Evolutionary conservation across 228 moss, liverwort and hornwort genomes (phyloP).

Genomic region (Sphagnum fallax): DNA sequence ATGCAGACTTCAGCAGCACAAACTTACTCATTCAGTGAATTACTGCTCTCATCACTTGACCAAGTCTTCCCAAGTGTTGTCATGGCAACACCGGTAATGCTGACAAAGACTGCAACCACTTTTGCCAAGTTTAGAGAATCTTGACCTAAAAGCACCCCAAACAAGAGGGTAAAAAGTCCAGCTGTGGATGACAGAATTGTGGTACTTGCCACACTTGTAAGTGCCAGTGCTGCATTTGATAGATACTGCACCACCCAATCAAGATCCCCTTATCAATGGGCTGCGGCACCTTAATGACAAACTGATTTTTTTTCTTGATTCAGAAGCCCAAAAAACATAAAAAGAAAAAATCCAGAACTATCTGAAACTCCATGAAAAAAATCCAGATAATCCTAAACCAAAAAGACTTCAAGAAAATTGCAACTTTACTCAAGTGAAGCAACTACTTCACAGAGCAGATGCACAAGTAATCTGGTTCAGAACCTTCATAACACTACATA

Average conservation of each 20-base stretch:
- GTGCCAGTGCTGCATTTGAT: slow-evolving; percentile 90
- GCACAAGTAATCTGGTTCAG: no score
- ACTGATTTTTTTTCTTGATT: neutral
- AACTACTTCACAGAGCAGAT: no score
- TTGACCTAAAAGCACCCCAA: slow-evolving; percentile 85
- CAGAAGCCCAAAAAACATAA: neutral
- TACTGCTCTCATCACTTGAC: slow-evolving; percentile 53
- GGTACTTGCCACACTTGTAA: slow-evolving; percentile 95
- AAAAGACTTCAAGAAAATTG: no score
- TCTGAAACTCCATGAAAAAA: neutral
- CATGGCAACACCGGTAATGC: slow-evolving; percentile 97
- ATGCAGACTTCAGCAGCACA: no score
- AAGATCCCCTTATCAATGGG: neutral
- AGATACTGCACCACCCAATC: slow-evolving; percentile 51
- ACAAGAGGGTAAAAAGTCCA: slow-evolving; percentile 80
- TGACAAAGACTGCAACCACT: slow-evolving; percentile 81
- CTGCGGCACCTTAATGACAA: neutral
- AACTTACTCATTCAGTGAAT: slow-evolving; percentile 53
- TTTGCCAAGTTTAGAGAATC: slow-evolving; percentile 82
- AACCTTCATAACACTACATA: no score
- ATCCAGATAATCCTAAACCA: no score
- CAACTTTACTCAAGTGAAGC: no score
- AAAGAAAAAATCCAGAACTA: slow-evolving; percentile 1
- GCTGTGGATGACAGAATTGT: slow-evolving; percentile 93
- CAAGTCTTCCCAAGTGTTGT: slow-evolving; percentile 96